Evolutionary conservation across 1,139 yeast genomes (phyloP).

Genomic region (Candida anutae): DNA sequence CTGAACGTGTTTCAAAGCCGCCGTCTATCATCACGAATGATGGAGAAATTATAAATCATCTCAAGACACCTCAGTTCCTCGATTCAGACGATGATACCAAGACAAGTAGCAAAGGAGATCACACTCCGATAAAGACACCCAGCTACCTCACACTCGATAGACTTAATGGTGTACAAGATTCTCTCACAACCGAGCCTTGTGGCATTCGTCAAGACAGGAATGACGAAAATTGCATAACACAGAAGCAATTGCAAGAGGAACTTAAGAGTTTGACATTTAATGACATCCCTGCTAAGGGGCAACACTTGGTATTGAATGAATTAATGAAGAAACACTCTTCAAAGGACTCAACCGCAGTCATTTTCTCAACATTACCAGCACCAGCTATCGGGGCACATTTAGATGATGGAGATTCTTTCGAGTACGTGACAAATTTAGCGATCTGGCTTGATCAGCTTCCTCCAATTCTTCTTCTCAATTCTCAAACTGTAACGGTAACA

Average conservation of each 20-base stretch:
- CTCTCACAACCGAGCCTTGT: slow-evolving; percentile 1
- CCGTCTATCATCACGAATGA: slow-evolving; percentile 33
- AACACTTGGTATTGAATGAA: slow-evolving; percentile 80
- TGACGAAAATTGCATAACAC: slow-evolving; percentile 15
- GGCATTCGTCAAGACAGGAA: background rate
- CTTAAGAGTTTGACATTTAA: slow-evolving; percentile 52
- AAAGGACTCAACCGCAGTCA: slow-evolving; percentile 51
- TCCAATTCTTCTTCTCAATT: slow-evolving; percentile 72
- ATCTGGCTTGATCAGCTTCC: slow-evolving; percentile 79
- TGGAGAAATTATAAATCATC: slow-evolving; percentile 30
- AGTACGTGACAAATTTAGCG: slow-evolving; percentile 69
- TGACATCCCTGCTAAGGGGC: slow-evolving; percentile 85
- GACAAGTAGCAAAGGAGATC: background rate
- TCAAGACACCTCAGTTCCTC: slow-evolving; percentile 29
- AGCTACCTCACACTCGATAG: background rate
- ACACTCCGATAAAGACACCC: background rate
- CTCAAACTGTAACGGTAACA: slow-evolving; percentile 93
- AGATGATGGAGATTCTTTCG: slow-evolving; percentile 58
- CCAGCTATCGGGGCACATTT: slow-evolving; percentile 78
- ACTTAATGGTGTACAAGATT: background rate
- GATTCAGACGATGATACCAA: slow-evolving; percentile 19
- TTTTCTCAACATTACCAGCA: slow-evolving; percentile 85
- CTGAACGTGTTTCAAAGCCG: slow-evolving; percentile 7
- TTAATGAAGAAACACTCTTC: slow-evolving; percentile 62
- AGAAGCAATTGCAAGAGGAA: slow-evolving; percentile 32